Base-by-base conservation (phyloP, 1,139 yeast genomes). In the Protomyces inundatus region DNA sequence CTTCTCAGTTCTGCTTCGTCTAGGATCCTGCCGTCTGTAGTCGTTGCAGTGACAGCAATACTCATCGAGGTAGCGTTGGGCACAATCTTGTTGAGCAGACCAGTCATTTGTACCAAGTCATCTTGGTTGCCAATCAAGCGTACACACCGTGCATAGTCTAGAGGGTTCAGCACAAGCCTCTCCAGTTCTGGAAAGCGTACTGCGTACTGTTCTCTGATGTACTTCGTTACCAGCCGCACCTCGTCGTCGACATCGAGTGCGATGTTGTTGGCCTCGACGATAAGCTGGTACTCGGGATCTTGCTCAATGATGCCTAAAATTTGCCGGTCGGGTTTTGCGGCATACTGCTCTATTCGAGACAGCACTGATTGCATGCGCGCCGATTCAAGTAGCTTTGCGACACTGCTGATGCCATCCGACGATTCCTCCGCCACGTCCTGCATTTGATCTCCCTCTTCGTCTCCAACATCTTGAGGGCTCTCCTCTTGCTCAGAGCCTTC, bases 161-260 rank as follows among this genome's bases (percentile, higher is more conserved):
- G 73, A 0, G 95, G 85, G 67, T 82, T 82, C n/a, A 82, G 76
- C 0, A 88, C 79, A 40, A 90, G 75, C 0, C 85, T 77, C 46
- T 82, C 87, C 63, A 90, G 77, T 70, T 90, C 97, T 0, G 88
- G 85, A 74, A 89, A 90, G 23, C 87, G 82, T 6, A 80, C 78
- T 14, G 79, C 76, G 70, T 89, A 90, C 50, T 80, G 79, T 5
- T 79, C 72, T 63, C 80, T 82, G 53, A 87, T 75, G 66, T 82
- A 82, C 14, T 64, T 74, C 67, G 84, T 82, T 10, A 86, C 73
- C 6, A 78, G 69, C 0, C 75, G 70, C 5, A 86, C 82, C 67
- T 88, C 95, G 48, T 77, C 77, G 60, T 81, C 79, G 7, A 88
- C 80, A 23, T 84, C 80, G 7, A 81, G 79, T 0, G 86, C 78